phyloP scores from a whole-genome alignment of 1,139 yeast species.

The Candida frijolesensis region DNA sequence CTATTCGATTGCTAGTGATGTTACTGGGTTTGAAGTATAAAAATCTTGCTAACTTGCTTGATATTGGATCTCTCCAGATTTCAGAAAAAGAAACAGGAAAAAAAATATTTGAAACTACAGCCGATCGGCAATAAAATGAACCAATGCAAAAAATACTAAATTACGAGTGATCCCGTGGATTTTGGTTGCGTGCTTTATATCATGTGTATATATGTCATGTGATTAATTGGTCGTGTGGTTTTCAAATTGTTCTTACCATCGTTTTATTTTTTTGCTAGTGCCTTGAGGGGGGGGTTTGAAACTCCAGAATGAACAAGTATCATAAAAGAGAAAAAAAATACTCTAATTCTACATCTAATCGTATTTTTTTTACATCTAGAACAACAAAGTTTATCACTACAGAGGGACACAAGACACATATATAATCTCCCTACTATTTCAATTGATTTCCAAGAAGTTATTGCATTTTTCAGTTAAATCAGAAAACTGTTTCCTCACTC shows the following conservation, averaged over 20 bases:
- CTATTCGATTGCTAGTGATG: background rate
- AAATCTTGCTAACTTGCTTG: background rate
- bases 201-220: background rate
- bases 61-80: background rate
- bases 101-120: background rate
- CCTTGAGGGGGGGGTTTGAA: background rate
- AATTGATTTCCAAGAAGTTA: background rate
- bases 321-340: background rate
- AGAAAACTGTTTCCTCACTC: too few relatives aligned
- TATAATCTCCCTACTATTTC: background rate
- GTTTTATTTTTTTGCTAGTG: background rate
- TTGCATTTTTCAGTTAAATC: background rate
- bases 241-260: background rate
- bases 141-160: background rate
- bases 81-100: background rate
- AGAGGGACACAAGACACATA: background rate
- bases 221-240: background rate
- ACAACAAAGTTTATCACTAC: background rate
- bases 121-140: background rate
- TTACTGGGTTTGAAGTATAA: background rate
- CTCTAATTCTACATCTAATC: background rate
- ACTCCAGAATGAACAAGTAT: conserved; percentile 4
- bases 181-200: background rate
- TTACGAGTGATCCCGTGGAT: background rate
- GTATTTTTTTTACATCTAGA: background rate